These are phyloP conservation scores for Pyrus betulifolia DNA, from an alignment of 306 rosid species.

Conservation along the genomic window DNA sequence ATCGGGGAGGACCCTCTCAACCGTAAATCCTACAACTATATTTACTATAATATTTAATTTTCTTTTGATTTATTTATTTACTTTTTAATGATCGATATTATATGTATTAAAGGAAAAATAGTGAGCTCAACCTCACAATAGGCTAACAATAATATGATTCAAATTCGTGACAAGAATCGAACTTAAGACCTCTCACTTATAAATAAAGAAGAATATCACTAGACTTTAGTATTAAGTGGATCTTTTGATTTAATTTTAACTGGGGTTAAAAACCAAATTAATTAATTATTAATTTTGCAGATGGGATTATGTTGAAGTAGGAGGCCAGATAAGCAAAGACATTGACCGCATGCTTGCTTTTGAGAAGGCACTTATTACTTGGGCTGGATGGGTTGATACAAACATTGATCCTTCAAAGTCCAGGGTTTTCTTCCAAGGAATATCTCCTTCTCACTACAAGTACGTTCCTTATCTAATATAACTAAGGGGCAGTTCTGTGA, in stretches of 20 bases:
- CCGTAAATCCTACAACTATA: conserved; percentile 40
- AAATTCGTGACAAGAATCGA: no score
- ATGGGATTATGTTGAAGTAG: conserved; percentile 72
- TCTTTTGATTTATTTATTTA: background rate
- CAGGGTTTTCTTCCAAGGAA: conserved; percentile 75
- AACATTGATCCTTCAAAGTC: conserved; percentile 50
- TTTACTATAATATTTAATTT: background rate
- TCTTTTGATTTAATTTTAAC: no score
- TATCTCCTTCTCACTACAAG: conserved; percentile 97
- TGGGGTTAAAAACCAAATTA: background rate
- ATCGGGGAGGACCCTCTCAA: conserved; percentile 85
- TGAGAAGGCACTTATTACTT: conserved; percentile 65
- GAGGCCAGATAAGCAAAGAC: conserved; percentile 41
- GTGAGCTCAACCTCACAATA: no score
- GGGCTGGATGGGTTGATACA: conserved; percentile 72
- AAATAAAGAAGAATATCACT: no score
- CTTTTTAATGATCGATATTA: no score
- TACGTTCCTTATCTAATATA: conserved; percentile 14
- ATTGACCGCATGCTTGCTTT: conserved; percentile 84
- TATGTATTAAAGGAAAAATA: no score
- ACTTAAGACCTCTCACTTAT: no score
- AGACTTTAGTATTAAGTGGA: no score
- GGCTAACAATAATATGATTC: no score
- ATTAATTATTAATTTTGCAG: conserved; percentile 20
- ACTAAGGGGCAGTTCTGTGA: no score